A percentile compares a stretch with the other conserved stretches of the same genome.
phyloP scores from a whole-genome alignment of 768 basidiomycete species.

The Boletus sp. region DNA sequence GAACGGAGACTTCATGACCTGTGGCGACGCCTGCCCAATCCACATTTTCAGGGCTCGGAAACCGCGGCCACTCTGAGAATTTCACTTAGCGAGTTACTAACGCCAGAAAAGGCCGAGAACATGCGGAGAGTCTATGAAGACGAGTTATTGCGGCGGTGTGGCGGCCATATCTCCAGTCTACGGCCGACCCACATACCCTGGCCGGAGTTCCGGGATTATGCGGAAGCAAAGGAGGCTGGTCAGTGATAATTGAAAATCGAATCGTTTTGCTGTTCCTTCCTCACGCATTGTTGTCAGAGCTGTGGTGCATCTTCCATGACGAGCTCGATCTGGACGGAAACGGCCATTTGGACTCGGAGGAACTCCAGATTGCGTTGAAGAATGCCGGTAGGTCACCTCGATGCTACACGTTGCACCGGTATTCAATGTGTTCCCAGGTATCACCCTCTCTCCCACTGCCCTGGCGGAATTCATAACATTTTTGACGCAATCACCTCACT shows the following conservation, averaged over 20 bases:
- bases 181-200: slow-evolving; percentile 53
- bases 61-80: slow-evolving; percentile 16
- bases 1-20: slow-evolving; percentile 58
- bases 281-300: slow-evolving; percentile 46
- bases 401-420: slow-evolving; percentile 22
- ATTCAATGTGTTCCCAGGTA: slow-evolving; percentile 47
- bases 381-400: slow-evolving; percentile 57
- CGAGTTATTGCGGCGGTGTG: slow-evolving; percentile 63
- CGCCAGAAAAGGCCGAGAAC: slow-evolving; percentile 53
- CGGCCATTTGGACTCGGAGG: slow-evolving; percentile 69
- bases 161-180: slow-evolving; percentile 41
- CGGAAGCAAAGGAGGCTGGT: slow-evolving; percentile 80
- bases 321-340: slow-evolving; percentile 89
- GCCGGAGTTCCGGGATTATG: slow-evolving; percentile 72
- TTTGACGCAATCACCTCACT: slow-evolving; percentile 68
- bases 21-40: slow-evolving; percentile 55
- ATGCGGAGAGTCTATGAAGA: slow-evolving; percentile 71
- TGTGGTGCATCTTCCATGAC: slow-evolving; percentile 89
- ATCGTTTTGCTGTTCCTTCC: slow-evolving; percentile 10
- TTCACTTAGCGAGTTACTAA: slow-evolving; percentile 32
- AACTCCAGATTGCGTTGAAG: slow-evolving; percentile 57
- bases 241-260: slow-evolving; percentile 29
- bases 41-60: slow-evolving; percentile 26
- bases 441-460: slow-evolving; percentile 64
- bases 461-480: slow-evolving; percentile 78